These are phyloP conservation scores for Alloascoidea africana DNA, from an alignment of 805 yeast species.

Conservation along the genomic window DNA sequence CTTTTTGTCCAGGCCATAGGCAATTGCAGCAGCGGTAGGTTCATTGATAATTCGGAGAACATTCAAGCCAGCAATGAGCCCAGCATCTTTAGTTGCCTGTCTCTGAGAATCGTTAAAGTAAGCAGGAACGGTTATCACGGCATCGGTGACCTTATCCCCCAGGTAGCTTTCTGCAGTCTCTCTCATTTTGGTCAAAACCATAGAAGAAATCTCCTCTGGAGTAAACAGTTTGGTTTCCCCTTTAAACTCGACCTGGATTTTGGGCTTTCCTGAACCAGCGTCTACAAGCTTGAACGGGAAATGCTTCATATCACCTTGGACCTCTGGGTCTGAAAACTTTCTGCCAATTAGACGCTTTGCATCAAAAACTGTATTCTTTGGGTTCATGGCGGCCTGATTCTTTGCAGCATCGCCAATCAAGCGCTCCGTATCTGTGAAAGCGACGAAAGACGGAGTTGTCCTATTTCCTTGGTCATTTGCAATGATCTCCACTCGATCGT, in stretches of 20 bases:
- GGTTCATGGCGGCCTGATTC: conserved; percentile 97
- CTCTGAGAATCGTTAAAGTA: conserved; percentile 96
- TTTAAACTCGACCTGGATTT: conserved; percentile 73
- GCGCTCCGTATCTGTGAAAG: conserved; percentile 91
- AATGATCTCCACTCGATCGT: conserved; percentile 85
- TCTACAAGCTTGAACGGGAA: conserved; percentile 75
- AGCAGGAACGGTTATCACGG: conserved; percentile 94
- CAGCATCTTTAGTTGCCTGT: conserved; percentile 97
- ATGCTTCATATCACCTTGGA: conserved; percentile 68
- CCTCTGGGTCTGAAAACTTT: conserved; percentile 67
- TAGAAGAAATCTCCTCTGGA: conserved; percentile 89
- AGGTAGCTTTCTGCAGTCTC: conserved; percentile 86
- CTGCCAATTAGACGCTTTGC: conserved; percentile 91
- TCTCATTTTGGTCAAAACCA: conserved; percentile 86
- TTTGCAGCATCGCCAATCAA: conserved; percentile 96
- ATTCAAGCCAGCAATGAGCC: conserved; percentile 90
- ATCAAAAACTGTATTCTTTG: conserved; percentile 84
- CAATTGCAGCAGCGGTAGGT: conserved; percentile 98
- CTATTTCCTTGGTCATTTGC: conserved; percentile 98
- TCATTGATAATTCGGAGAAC: conserved; percentile 91
- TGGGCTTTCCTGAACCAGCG: conserved; percentile 77
- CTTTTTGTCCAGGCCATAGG: conserved; percentile 72
- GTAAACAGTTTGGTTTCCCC: conserved; percentile 80
- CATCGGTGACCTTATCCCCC: conserved; percentile 74
- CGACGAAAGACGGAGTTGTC: conserved; percentile 94